These are phyloP conservation scores for Mercurialis annua DNA, from an alignment of 345 rosid genomes.

Conservation along the genomic window DNA sequence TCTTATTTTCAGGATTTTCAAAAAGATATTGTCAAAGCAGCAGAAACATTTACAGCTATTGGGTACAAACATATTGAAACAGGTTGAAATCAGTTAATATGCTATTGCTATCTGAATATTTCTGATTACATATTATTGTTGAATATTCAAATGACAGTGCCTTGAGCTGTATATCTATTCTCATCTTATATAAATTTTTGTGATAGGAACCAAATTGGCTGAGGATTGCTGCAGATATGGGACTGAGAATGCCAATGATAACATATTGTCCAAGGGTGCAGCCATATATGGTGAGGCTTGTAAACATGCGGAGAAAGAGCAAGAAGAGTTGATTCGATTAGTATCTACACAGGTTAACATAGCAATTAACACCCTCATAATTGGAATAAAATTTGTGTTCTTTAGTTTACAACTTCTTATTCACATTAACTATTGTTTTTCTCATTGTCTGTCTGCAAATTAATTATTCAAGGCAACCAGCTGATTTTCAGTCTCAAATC, in stretches of 20 bases:
- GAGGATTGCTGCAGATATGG: conserved; percentile 88
- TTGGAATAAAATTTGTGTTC: not conserved
- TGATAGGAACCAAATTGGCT: conserved; percentile 75
- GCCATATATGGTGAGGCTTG: conserved; percentile 90
- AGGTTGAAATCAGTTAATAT: conserved; percentile 40
- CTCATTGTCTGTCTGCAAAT: not conserved
- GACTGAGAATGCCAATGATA: conserved; percentile 74
- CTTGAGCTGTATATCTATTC: not conserved
- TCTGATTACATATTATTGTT: not conserved
- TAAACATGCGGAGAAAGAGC: conserved; percentile 86
- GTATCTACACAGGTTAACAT: conserved; percentile 68
- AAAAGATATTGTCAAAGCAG: conserved; percentile 74
- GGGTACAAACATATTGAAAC: conserved; percentile 84
- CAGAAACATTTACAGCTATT: conserved; percentile 66
- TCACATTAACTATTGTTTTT: not conserved
- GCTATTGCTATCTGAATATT: conserved; percentile 12
- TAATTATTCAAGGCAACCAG: not conserved
- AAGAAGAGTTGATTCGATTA: conserved; percentile 68
- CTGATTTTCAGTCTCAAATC: not conserved
- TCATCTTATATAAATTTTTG: conserved; percentile 13
- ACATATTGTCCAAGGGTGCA: conserved; percentile 80
- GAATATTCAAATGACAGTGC: not conserved
- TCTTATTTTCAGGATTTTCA: conserved; percentile 73
- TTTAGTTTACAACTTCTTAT: not conserved
- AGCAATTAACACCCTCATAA: not conserved